A percentile compares a stretch with the other conserved stretches of the same genome.
phyloP scores from a whole-genome alignment of 768 basidiomycete genomes.

The Russula foetens region DNA sequence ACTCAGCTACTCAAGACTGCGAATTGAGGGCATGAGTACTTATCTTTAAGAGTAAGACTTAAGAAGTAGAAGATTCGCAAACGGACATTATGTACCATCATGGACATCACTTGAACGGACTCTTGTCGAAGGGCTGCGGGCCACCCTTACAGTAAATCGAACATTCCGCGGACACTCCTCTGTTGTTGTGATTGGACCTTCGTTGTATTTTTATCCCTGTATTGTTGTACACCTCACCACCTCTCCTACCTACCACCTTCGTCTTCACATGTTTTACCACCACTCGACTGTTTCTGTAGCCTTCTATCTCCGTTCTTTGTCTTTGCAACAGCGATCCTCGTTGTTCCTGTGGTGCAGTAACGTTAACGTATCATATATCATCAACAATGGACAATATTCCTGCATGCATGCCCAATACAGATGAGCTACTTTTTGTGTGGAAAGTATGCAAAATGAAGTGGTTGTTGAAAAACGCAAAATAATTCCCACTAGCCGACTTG shows the following conservation, averaged over 20 bases:
- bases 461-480: not conserved
- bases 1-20: not conserved
- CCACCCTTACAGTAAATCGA: not conserved
- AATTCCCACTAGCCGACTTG: conserved; percentile 17
- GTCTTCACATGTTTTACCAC: not conserved
- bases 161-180: not conserved
- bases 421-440: too few relatives aligned
- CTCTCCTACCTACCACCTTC: not conserved
- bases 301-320: not conserved
- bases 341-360: not conserved
- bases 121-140: not conserved
- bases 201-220: not conserved
- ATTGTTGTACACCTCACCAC: not conserved
- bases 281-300: not conserved
- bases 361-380: not conserved
- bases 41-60: conserved; percentile 1
- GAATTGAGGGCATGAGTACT: not conserved
- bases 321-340: not conserved
- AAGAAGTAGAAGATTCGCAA: conserved; percentile 1
- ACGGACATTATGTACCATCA: not conserved
- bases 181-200: not conserved
- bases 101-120: not conserved
- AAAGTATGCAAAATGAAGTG: too few relatives aligned
- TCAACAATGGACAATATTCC: not conserved
- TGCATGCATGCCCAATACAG: too few relatives aligned